Conservation (phyloP, 148 eudicot species). For the Cornus florida region DNA sequence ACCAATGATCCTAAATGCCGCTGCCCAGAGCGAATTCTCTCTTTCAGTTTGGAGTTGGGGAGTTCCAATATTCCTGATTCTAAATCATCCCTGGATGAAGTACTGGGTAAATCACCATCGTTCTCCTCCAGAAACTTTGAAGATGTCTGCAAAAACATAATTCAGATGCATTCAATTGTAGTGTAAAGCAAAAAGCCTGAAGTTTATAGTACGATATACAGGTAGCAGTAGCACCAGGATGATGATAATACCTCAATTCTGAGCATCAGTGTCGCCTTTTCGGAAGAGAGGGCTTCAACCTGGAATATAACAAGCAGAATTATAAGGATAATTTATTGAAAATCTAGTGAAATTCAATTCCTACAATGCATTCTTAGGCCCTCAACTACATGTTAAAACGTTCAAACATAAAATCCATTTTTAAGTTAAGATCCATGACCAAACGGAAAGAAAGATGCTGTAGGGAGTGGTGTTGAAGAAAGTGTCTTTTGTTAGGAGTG, state of each 20-base stretch:
- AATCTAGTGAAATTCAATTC: background rate
- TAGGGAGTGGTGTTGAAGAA: no score
- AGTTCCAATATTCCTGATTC: conserved; percentile 54
- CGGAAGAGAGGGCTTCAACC: conserved; percentile 94
- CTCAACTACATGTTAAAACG: background rate
- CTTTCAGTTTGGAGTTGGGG: conserved; percentile 51
- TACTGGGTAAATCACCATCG: conserved; percentile 41
- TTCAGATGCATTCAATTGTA: background rate
- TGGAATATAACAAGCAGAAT: conserved; percentile 31
- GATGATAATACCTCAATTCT: conserved; percentile 70
- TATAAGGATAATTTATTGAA: background rate
- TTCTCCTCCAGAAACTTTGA: conserved; percentile 77
- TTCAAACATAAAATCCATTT: background rate
- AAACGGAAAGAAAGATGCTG: background rate
- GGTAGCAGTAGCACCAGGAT: background rate
- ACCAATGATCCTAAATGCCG: conserved; percentile 76
- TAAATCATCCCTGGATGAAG: conserved; percentile 43
- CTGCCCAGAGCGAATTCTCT: conserved; percentile 66
- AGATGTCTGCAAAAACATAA: conserved; percentile 52
- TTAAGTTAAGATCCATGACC: background rate
- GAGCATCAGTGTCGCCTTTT: conserved; percentile 76
- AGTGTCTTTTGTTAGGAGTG: background rate
- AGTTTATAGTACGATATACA: background rate
- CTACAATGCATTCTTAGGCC: background rate
- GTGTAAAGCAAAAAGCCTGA: background rate